These are phyloP conservation scores for Apiotrichum siamense DNA, from an alignment of 1,284 basidiomycete genomes.

Conservation along the genomic window DNA sequence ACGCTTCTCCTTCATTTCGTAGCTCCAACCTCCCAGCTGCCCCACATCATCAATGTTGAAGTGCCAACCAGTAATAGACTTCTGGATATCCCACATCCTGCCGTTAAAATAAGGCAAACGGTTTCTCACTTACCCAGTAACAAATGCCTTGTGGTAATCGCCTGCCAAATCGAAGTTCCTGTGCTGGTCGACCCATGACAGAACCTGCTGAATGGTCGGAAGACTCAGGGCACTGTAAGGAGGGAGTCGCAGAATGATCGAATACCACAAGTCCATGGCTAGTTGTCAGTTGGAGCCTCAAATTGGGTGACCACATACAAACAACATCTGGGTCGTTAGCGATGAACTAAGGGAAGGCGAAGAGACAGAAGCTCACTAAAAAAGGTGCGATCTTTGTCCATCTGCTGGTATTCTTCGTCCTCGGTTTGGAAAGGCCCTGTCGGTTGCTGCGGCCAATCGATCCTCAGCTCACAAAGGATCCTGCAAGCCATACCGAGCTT, in stretches of 20 bases:
- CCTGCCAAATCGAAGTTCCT: conserved; percentile 2
- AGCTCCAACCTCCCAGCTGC: not conserved
- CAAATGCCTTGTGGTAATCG: conserved; percentile 8
- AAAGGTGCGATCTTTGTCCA: conserved; percentile 8
- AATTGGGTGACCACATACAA: not conserved
- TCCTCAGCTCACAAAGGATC: conserved; percentile 19
- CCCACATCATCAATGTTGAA: not conserved
- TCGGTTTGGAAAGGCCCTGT: not conserved
- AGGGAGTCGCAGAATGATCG: conserved; percentile 6
- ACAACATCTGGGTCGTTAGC: not conserved
- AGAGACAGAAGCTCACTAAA: conserved; percentile 9
- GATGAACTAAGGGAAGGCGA: not conserved
- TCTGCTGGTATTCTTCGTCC: conserved; percentile 3
- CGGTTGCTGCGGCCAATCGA: not conserved
- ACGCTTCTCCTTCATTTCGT: conserved; percentile 1
- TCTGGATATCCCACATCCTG: conserved; percentile 14
- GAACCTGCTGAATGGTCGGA: not conserved
- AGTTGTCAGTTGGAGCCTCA: not conserved
- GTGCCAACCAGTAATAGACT: not conserved
- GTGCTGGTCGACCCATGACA: conserved; percentile 9
- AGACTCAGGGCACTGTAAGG: not conserved
- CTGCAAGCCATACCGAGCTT: conserved; percentile 27
- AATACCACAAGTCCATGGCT: conserved; percentile 9
- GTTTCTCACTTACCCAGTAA: conserved; percentile 1
- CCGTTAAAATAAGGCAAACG: not conserved